Conservation (phyloP, 257 asterid genomes). For the Leptodermis oblonga region DNA sequence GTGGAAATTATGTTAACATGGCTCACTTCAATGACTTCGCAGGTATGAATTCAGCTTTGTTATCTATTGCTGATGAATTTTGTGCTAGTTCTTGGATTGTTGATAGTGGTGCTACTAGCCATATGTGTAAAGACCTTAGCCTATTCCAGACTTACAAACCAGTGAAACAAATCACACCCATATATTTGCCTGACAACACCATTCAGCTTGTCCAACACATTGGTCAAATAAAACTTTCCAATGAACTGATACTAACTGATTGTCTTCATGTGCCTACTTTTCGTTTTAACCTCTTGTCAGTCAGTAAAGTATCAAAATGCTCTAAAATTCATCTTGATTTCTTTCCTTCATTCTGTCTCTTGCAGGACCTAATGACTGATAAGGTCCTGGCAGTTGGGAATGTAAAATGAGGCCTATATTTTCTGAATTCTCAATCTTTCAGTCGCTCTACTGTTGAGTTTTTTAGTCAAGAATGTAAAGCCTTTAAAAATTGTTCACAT, state of each 20-base stretch:
- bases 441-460: too few relatives aligned
- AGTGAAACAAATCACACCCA: too few relatives aligned
- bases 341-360: too few relatives aligned
- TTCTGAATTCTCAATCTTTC: too few relatives aligned
- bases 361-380: too few relatives aligned
- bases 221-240: background rate
- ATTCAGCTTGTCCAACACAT: background rate
- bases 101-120: background rate
- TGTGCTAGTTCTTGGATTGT: background rate
- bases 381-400: too few relatives aligned
- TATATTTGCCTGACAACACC: background rate
- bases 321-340: too few relatives aligned
- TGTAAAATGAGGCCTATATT: too few relatives aligned
- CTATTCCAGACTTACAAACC: background rate
- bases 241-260: background rate
- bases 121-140: background rate
- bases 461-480: too few relatives aligned
- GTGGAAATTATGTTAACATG: background rate
- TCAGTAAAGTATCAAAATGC: background rate
- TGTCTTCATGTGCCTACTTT: background rate
- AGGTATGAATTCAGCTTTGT: background rate
- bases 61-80: background rate
- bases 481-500: too few relatives aligned
- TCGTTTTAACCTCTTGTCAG: background rate
- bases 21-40: background rate